Conservation (phyloP, 1,284 basidiomycete species). For the Cryptococcus wingfieldii region DNA sequence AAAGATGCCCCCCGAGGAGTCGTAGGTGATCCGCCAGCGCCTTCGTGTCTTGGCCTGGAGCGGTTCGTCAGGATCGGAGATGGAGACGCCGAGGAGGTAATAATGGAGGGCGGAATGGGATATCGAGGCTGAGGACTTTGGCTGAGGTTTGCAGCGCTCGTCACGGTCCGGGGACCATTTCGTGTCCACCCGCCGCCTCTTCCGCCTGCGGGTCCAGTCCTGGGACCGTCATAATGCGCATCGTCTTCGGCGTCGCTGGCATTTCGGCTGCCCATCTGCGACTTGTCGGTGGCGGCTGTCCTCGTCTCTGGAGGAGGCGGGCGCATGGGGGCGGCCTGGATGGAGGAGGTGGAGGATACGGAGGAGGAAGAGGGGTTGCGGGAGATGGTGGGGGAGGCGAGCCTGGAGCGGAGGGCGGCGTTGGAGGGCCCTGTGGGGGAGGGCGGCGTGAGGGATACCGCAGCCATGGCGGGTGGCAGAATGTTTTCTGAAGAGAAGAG, state of each 20-base stretch:
- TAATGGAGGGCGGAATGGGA: slow-evolving; percentile 11
- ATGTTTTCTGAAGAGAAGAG: background rate
- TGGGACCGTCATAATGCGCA: slow-evolving; percentile 6
- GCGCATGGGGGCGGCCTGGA: slow-evolving; percentile 46
- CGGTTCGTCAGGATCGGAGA: slow-evolving; percentile 3
- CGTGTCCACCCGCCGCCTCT: slow-evolving; percentile 30
- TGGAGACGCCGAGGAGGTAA: slow-evolving; percentile 12
- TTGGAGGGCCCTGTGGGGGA: slow-evolving; percentile 14
- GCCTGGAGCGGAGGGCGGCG: slow-evolving; percentile 9
- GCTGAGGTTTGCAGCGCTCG: background rate
- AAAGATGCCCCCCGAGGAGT: slow-evolving; percentile 23
- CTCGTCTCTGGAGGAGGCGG: slow-evolving; percentile 44
- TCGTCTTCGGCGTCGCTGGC: slow-evolving; percentile 7
- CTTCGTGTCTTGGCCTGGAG: slow-evolving; percentile 1
- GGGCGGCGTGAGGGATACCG: slow-evolving; percentile 12
- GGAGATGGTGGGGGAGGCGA: slow-evolving; percentile 24
- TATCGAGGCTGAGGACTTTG: background rate
- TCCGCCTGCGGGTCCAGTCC: slow-evolving; percentile 11
- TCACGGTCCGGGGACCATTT: slow-evolving; percentile 28
- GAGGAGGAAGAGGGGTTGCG: slow-evolving; percentile 43
- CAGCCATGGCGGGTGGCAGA: slow-evolving; percentile 3
- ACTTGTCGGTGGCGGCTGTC: slow-evolving; percentile 39
- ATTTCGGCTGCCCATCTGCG: slow-evolving; percentile 19
- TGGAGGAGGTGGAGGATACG: slow-evolving; percentile 37
- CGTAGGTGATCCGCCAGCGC: slow-evolving; percentile 16